These are phyloP conservation scores for Chlorella sp. DNA, from an alignment of 139 green algal genomes.

Conservation along the genomic window DNA sequence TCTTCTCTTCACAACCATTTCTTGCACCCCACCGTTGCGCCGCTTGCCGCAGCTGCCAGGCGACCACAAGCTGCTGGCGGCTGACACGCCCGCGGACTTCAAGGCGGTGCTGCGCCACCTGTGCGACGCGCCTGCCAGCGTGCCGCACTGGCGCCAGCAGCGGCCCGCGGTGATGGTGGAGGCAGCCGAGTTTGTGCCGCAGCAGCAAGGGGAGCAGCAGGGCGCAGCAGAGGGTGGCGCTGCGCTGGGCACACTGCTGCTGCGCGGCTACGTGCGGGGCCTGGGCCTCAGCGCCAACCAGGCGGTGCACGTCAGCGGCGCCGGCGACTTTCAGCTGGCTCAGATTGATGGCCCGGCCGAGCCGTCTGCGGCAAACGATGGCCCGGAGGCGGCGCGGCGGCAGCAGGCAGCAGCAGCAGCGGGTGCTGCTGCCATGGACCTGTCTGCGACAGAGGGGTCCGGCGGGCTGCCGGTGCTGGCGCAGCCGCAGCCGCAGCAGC, in stretches of 20 bases:
- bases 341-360: constrained; percentile 59
- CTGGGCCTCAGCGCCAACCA: constrained; percentile 78
- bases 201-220: neutral
- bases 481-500: constrained; percentile 46
- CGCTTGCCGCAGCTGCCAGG: constrained; percentile 49
- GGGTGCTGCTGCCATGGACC: constrained; percentile 5
- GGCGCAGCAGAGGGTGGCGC: neutral
- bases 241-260: constrained; percentile 28
- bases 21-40: neutral
- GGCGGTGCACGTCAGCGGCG: constrained; percentile 75
- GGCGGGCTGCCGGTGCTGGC: constrained; percentile 48
- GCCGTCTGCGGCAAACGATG: constrained; percentile 29
- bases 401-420: constrained; percentile 9
- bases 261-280: constrained; percentile 73
- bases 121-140: constrained; percentile 45
- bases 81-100: constrained; percentile 60
- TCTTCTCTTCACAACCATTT: too few relatives aligned
- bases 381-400: neutral
- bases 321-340: constrained; percentile 82
- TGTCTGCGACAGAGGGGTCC: constrained; percentile 20
- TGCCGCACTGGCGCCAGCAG: constrained; percentile 79
- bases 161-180: constrained; percentile 76
- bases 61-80: constrained; percentile 62
- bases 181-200: constrained; percentile 46
- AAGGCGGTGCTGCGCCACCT: constrained; percentile 75